These are phyloP conservation scores for Datura wrightii DNA, from an alignment of 257 asterid genomes.

Conservation along the genomic window DNA sequence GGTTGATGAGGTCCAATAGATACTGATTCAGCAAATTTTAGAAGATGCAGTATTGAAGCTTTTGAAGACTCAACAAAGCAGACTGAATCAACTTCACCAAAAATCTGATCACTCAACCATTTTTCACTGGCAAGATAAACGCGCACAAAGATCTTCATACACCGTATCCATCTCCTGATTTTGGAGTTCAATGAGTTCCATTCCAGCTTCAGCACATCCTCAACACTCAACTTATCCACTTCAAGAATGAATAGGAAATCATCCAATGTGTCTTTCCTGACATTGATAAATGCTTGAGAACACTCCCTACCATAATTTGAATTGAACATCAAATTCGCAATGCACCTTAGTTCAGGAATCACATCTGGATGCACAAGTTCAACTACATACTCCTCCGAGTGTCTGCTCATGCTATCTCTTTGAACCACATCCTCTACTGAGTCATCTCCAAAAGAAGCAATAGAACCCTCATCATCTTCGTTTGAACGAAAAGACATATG, in stretches of 20 bases:
- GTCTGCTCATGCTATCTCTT: constrained; percentile 68
- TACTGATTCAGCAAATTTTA: constrained; percentile 71
- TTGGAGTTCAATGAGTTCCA: constrained; percentile 79
- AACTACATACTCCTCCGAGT: constrained; percentile 66
- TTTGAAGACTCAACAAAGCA: constrained; percentile 77
- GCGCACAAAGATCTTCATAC: constrained; percentile 73
- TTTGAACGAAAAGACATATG: constrained; percentile 81
- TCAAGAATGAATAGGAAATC: constrained; percentile 84
- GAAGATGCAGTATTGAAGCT: constrained; percentile 64
- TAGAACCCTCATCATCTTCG: constrained; percentile 80
- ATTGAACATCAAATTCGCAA: constrained; percentile 75
- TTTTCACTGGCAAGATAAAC: constrained; percentile 79
- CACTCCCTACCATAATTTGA: constrained; percentile 77
- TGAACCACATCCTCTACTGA: constrained; percentile 67
- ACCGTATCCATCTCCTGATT: constrained; percentile 82
- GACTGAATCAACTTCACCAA: constrained; percentile 60
- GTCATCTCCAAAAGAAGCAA: constrained; percentile 79
- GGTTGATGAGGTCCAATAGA: constrained; percentile 82
- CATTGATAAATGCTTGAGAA: constrained; percentile 69
- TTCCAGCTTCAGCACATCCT: constrained; percentile 86
- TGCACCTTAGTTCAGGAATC: constrained; percentile 66
- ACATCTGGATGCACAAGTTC: constrained; percentile 73
- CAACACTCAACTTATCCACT: constrained; percentile 76
- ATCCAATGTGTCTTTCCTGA: constrained; percentile 81
- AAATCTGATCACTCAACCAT: constrained; percentile 74